Percentiles rank a stretch among this genome's conserved stretches.
Evolutionary conservation across 1,284 basidiomycete genomes (phyloP).

Genomic region (Cutaneotrichosporon sp.): DNA sequence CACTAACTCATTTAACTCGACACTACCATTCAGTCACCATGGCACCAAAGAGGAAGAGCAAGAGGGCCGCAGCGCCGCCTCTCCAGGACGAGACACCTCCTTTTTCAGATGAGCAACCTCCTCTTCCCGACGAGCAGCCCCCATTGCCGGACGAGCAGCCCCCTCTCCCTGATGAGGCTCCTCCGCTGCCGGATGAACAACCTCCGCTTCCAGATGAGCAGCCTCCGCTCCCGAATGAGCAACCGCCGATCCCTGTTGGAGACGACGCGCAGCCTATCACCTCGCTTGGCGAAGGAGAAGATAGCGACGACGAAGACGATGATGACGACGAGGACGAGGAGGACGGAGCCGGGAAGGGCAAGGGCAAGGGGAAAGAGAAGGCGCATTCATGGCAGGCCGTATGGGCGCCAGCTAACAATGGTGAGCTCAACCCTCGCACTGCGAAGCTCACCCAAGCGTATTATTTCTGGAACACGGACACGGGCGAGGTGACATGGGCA

Average conservation of each 20-base stretch:
- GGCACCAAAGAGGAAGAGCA: slow-evolving; percentile 8
- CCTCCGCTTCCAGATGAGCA: slow-evolving; percentile 8
- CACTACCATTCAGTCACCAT: background rate
- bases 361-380: slow-evolving; percentile 28
- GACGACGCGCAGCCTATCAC: slow-evolving; percentile 27
- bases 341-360: slow-evolving; percentile 24
- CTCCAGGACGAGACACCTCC: slow-evolving; percentile 8
- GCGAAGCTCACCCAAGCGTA: slow-evolving; percentile 57
- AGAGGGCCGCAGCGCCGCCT: slow-evolving; percentile 2
- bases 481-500: slow-evolving; percentile 81
- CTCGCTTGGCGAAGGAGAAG: slow-evolving; percentile 26
- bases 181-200: slow-evolving; percentile 1
- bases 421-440: slow-evolving; percentile 25
- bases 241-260: slow-evolving; percentile 9
- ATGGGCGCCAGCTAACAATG: slow-evolving; percentile 72
- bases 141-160: slow-evolving; percentile 11
- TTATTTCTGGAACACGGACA: slow-evolving; percentile 80
- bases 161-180: slow-evolving; percentile 9
- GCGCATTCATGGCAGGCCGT: slow-evolving; percentile 72
- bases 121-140: slow-evolving; percentile 5
- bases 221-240: slow-evolving; percentile 13
- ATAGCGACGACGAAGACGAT: slow-evolving; percentile 17
- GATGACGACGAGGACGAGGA: slow-evolving; percentile 16
- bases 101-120: slow-evolving; percentile 5
- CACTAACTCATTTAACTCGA: background rate